Conservation (phyloP, 1,139 yeast genomes). For the Blastobotrys buckinghamii region DNA sequence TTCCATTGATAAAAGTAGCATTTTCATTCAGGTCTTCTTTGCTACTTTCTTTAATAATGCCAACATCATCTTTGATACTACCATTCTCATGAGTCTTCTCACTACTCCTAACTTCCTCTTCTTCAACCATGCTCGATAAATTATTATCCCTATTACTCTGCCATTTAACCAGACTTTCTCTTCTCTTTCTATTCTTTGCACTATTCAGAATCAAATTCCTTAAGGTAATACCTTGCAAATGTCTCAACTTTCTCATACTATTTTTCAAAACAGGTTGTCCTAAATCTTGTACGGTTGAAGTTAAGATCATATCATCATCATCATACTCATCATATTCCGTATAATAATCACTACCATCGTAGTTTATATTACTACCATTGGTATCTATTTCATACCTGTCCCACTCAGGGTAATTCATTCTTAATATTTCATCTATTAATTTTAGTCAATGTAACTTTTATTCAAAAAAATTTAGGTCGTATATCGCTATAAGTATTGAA, state of each 20-base stretch:
- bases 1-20: too few species aligned
- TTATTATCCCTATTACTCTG: background rate
- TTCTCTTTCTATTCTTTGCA: constrained; percentile 7
- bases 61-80: too few species aligned
- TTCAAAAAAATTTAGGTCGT: too few species aligned
- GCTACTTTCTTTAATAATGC: too few species aligned
- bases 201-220: constrained; percentile 16
- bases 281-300: background rate
- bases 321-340: constrained; percentile 13
- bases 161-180: constrained; percentile 14
- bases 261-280: constrained; percentile 19
- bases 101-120: too few species aligned
- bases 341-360: constrained; percentile 4
- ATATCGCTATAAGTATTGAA: too few species aligned
- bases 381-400: background rate
- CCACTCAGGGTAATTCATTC: background rate
- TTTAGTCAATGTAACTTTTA: too few species aligned
- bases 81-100: too few species aligned
- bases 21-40: too few species aligned
- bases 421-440: too few species aligned
- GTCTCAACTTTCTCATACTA: constrained; percentile 20
- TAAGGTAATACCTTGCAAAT: constrained; percentile 20
- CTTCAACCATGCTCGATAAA: too few species aligned
- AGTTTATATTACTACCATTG: background rate
- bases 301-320: constrained; percentile 3